phyloP scores from a whole-genome alignment of 331 rosid species.

The Telfairia occidentalis region DNA sequence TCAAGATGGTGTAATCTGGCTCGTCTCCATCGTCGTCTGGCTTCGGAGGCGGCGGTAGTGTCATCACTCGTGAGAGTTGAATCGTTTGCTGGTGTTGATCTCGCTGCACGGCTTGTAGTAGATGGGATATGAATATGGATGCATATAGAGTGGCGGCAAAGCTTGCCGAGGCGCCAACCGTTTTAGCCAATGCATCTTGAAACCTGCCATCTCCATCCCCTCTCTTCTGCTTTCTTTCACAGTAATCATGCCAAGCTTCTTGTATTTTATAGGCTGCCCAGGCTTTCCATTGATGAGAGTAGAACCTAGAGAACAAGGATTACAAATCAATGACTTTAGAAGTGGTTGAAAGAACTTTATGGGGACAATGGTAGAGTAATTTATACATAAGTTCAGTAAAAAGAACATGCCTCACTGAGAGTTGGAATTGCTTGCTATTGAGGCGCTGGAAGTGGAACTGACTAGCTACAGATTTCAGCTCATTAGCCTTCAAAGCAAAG shows the following conservation, averaged over 20 bases:
- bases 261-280: constrained; percentile 79
- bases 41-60: constrained; percentile 44
- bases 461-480: constrained; percentile 55
- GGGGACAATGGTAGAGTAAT: not conserved
- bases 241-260: constrained; percentile 58
- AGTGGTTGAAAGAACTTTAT: not conserved
- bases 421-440: constrained; percentile 49
- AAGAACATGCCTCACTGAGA: constrained; percentile 51
- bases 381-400: not conserved
- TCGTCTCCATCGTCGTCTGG: constrained; percentile 57
- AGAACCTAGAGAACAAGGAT: constrained; percentile 37
- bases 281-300: constrained; percentile 69
- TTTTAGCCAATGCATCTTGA: constrained; percentile 33
- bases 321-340: not conserved
- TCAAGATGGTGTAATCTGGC: constrained; percentile 40
- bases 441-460: constrained; percentile 44
- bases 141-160: constrained; percentile 50
- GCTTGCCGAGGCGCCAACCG: constrained; percentile 33
- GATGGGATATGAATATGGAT: constrained; percentile 48
- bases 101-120: constrained; percentile 28
- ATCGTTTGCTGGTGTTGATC: constrained; percentile 11
- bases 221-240: constrained; percentile 35
- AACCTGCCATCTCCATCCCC: constrained; percentile 37
- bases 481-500: constrained; percentile 61
- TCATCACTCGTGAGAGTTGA: constrained; percentile 24